These are phyloP conservation scores for Rossbeevera mucosa DNA, from an alignment of 768 basidiomycete species.

Conservation along the genomic window DNA sequence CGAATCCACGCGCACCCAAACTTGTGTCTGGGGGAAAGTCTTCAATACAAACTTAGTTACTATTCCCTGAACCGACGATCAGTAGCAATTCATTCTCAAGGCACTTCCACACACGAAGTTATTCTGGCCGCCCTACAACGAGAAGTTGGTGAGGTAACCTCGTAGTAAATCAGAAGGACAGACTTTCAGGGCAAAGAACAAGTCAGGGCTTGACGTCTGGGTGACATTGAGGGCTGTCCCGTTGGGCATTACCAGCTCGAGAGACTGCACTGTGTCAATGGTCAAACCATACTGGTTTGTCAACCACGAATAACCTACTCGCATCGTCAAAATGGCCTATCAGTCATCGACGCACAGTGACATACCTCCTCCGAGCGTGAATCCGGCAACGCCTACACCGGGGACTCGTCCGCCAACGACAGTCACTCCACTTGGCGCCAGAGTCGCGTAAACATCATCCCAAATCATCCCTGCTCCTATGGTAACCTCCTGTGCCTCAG, in stretches of 20 bases:
- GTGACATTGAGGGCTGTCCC: slow-evolving; percentile 40
- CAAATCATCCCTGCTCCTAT: background rate
- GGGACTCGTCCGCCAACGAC: background rate
- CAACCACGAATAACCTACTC: slow-evolving; percentile 35
- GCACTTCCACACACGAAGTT: background rate
- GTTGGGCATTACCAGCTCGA: slow-evolving; percentile 47
- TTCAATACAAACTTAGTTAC: background rate
- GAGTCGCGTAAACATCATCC: background rate
- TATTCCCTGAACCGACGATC: background rate
- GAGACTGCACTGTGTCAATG: slow-evolving; percentile 49
- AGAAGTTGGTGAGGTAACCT: background rate
- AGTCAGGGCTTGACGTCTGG: slow-evolving; percentile 28
- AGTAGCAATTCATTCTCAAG: background rate
- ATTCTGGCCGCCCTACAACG: background rate
- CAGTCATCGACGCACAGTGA: background rate
- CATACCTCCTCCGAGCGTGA: background rate
- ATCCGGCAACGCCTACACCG: background rate
- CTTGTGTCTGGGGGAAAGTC: background rate
- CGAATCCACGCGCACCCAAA: background rate
- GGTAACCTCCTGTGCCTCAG: background rate
- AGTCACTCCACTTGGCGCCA: background rate
- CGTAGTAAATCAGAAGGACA: background rate
- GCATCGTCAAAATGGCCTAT: background rate
- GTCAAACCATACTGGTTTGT: slow-evolving; percentile 60
- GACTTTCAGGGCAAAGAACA: slow-evolving; percentile 33